phyloP scores from a whole-genome alignment of 176 grass and related monocot genomes.

The Rhynchospora tenuis region DNA sequence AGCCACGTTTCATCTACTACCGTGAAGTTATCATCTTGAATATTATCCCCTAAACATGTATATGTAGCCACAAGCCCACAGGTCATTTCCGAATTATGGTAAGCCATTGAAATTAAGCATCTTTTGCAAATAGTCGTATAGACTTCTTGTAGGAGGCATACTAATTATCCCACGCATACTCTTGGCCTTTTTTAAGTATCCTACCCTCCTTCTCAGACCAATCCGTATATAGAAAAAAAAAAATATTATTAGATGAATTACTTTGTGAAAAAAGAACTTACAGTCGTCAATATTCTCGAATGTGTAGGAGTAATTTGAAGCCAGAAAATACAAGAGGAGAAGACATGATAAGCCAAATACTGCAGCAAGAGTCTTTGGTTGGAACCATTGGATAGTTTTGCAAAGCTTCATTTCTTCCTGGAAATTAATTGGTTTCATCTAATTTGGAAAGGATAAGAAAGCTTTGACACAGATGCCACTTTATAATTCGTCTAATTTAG shows the following conservation, averaged over 20 bases:
- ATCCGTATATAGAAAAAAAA: not conserved
- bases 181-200: too few species aligned
- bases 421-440: not conserved
- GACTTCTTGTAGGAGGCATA: too few species aligned
- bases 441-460: not conserved
- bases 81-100: not conserved
- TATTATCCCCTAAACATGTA: constrained; percentile 5
- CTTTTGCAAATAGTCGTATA: too few species aligned
- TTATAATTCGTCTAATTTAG: too few species aligned
- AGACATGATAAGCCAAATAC: not conserved
- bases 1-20: not conserved
- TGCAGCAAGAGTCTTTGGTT: not conserved
- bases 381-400: not conserved
- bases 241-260: not conserved
- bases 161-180: too few species aligned
- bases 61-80: not conserved
- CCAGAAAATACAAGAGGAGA: not conserved
- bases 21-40: constrained; percentile 16
- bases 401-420: not conserved
- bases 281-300: not conserved
- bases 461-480: not conserved
- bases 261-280: not conserved
- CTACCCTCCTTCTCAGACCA: too few species aligned
- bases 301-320: not conserved
- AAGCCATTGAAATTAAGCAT: too few species aligned